Evolutionary conservation across 2,329 filamentous ascomycete genomes (phyloP), one percentile per base, ranked within the genome.

Genomic region (Monosporascus sp.): DNA sequence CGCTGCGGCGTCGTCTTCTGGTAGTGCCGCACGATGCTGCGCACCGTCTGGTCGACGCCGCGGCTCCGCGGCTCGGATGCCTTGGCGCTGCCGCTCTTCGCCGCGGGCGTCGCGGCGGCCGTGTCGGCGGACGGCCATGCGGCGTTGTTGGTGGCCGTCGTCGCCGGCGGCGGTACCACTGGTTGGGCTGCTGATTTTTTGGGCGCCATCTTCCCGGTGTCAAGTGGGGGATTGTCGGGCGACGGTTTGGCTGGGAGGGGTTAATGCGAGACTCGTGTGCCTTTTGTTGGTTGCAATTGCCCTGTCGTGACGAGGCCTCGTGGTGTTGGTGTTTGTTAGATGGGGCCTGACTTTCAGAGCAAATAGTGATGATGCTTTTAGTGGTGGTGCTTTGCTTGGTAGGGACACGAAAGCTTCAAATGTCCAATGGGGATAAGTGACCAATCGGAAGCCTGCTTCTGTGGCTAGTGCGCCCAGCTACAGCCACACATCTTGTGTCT

Each of bases 1-100:
- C 93, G 85, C 79, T 96, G 92, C 47, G 93, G 86, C 45, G 94
- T 99, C 62, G 85, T 81, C 61, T 87, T 76, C 52, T 86, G 71
- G 73, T 99, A 99, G 72, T 90, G 85, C 63, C 85, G 76, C 81
- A 86, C 88, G 62, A 97, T 79, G 67, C 85, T 85, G 52, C 79
- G 64, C 44, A 86, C 76, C 59, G 95, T 88, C 64, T 86, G 77
- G 66, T 77, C 68, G 73, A 77, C 77, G 24, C 61, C 68, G 71
- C 58, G 68, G 65, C 17, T 17, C 38, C 38, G 14, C 52, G 48
- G 47, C 22, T 41, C 52, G 51, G 52, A 48, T 5, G 31, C 5
- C 31, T 26, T 49, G 51, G 50, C 56, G 56, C 48, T 55, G 50
- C 37, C 48, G 49, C 45, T 50, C 49, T 37, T 50, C 56, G 66